Evolutionary conservation across 1,284 basidiomycete genomes (phyloP).

Genomic region (Trichosporon inkin): DNA sequence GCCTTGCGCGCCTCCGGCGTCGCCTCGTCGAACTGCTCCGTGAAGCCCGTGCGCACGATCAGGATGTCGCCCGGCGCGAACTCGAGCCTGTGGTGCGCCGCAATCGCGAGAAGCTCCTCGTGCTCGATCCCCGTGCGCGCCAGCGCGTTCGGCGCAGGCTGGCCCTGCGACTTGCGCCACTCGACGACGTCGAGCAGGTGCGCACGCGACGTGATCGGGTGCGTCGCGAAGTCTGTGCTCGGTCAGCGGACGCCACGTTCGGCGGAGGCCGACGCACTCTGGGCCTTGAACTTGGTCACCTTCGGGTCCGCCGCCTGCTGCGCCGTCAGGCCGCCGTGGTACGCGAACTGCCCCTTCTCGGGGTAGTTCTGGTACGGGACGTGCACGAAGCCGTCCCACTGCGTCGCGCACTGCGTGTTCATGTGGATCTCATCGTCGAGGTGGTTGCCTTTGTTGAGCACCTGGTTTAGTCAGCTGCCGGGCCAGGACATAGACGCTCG

Average conservation of each 20-base stretch:
- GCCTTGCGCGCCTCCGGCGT: not conserved
- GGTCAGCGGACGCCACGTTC: not conserved
- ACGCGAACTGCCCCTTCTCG: slow-evolving; percentile 16
- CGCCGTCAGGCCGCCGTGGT: slow-evolving; percentile 18
- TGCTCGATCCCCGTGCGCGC: slow-evolving; percentile 34
- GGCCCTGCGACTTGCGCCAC: slow-evolving; percentile 36
- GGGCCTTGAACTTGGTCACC: slow-evolving; percentile 10
- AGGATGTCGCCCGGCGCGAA: slow-evolving; percentile 45
- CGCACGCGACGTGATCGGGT: slow-evolving; percentile 21
- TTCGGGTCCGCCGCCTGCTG: slow-evolving; percentile 12
- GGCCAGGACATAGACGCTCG: too few relatives aligned
- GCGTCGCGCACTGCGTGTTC: slow-evolving; percentile 50
- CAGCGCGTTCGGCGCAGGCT: slow-evolving; percentile 42
- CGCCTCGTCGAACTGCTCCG: slow-evolving; percentile 22
- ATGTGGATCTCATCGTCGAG: slow-evolving; percentile 42
- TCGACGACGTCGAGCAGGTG: slow-evolving; percentile 24
- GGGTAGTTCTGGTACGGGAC: slow-evolving; percentile 34
- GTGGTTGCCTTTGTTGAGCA: slow-evolving; percentile 24
- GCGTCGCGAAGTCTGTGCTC: slow-evolving; percentile 16
- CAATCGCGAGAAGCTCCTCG: slow-evolving; percentile 27
- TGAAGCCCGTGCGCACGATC: slow-evolving; percentile 49
- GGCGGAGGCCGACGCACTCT: slow-evolving; percentile 18
- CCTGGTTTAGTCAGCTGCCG: too few relatives aligned
- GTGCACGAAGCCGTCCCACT: slow-evolving; percentile 51
- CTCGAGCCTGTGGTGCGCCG: slow-evolving; percentile 33